Base-by-base conservation (phyloP, 208 protist species). In the Cochliopodium minus region DNA sequence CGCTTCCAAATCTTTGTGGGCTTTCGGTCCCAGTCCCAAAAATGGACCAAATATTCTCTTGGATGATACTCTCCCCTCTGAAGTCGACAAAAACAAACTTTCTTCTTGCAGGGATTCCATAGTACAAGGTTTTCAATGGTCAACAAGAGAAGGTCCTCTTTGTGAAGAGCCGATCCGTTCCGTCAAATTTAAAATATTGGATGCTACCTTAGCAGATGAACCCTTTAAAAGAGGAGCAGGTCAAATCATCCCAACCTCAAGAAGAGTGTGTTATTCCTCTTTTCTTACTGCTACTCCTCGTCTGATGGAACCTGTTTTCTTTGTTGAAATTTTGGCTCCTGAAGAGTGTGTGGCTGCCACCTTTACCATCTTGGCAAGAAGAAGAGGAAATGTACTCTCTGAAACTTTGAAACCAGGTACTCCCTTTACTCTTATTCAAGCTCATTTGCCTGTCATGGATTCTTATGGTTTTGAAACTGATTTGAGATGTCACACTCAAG, bases 391-490 rank as follows among this genome's bases (percentile, higher is more conserved):
- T 36, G 62, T 97, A 36, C 69, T 82, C 0, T 62, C 71, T 13
- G 81, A 93, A 25, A 64, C 78, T 20, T 81, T 88, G 22, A 90
- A 94, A 56, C 76, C 88, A 6, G 96, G 93, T n/a, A 96, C 91
- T 13, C 90, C 91, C 1, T 70, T 98, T 25, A 79, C 86, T 38
- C 75, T 77, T n/a, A 69, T 98, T 33, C 83, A 83, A 52, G 88
- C 78, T 1, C 65, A 83, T 56, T 74, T 99, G 20, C 95, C 94
- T 4, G 81, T 91, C 1, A 94, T 98, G 29, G 95, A 99, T 60
- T 94, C 85, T 43, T 98, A 98, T 67, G 93, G 94, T 11, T 90
- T 99, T 23, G 94, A 99, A 76, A 96, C 92, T 20, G 93, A 99
- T 71, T 71, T 99, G 22, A 79, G 96, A 34, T 79, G 82, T 51